Conservation (phyloP, 2,329 filamentous ascomycete genomes). For the Sclerotinia glacialis region DNA sequence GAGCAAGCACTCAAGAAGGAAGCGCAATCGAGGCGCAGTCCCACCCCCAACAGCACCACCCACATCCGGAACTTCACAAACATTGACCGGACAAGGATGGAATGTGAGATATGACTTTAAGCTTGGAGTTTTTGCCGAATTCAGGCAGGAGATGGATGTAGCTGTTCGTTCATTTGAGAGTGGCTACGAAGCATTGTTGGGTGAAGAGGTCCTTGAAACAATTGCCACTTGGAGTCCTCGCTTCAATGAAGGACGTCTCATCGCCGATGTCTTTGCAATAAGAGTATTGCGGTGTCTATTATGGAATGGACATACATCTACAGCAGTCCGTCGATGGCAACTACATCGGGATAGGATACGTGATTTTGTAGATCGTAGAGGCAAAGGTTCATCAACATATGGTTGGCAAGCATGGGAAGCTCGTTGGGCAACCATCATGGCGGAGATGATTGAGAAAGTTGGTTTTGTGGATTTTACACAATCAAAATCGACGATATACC, state of each 20-base stretch:
- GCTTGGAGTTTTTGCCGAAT: conserved; percentile 84
- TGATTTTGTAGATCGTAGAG: conserved; percentile 76
- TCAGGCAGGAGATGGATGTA: conserved; percentile 86
- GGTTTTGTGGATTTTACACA: conserved; percentile 51
- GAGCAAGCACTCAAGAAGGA: conserved; percentile 86
- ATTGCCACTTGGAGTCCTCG: conserved; percentile 86
- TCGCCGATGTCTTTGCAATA: conserved; percentile 78
- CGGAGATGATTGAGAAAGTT: conserved; percentile 55
- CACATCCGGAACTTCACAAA: conserved; percentile 79
- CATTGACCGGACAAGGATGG: conserved; percentile 83
- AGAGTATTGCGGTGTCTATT: conserved; percentile 79
- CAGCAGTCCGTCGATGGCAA: conserved; percentile 77
- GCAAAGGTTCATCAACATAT: conserved; percentile 83
- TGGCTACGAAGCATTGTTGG: conserved; percentile 80
- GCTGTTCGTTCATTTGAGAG: conserved; percentile 82
- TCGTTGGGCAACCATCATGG: conserved; percentile 64
- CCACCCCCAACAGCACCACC: conserved; percentile 81
- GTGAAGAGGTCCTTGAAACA: conserved; percentile 79
- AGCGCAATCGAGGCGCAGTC: conserved; percentile 73
- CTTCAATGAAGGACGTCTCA: conserved; percentile 87
- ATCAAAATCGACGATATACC: conserved; percentile 47
- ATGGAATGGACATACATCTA: conserved; percentile 74
- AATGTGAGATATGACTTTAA: conserved; percentile 95
- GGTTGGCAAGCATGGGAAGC: conserved; percentile 94
- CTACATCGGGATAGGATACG: conserved; percentile 70